Evolutionary conservation across 1,284 basidiomycete species (phyloP).

Genomic region (Heterobasidion irregulare): DNA sequence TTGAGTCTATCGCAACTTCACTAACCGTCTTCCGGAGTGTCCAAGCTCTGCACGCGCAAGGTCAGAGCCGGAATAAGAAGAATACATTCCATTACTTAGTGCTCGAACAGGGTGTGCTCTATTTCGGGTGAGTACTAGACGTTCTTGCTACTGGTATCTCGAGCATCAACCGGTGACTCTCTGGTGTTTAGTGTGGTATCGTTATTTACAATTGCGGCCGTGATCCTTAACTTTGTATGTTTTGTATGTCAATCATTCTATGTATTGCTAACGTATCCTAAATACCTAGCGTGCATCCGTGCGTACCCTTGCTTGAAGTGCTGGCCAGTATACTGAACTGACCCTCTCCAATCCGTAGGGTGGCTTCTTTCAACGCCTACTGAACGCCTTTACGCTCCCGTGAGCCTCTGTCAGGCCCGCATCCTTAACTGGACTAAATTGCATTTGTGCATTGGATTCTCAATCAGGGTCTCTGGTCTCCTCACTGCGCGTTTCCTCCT

Average conservation of each 20-base stretch:
- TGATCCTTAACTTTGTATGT: slow-evolving; percentile 22
- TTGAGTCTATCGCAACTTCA: slow-evolving; percentile 18
- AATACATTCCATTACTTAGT: slow-evolving; percentile 20
- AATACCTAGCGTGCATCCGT: background rate
- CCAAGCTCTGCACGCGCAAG: slow-evolving; percentile 17
- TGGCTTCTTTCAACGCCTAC: slow-evolving; percentile 21
- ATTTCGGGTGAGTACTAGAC: background rate
- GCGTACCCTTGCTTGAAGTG: background rate
- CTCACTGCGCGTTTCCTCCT: slow-evolving; percentile 26
- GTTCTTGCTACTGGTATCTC: background rate
- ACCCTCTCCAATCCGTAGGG: slow-evolving; percentile 6
- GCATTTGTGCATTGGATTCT: background rate
- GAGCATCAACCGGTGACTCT: slow-evolving; percentile 10
- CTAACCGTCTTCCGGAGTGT: slow-evolving; percentile 21
- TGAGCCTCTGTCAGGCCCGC: background rate
- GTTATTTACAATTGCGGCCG: slow-evolving; percentile 19
- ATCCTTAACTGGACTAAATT: background rate
- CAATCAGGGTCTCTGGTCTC: slow-evolving; percentile 22
- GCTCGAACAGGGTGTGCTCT: slow-evolving; percentile 21
- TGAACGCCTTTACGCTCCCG: slow-evolving; percentile 23
- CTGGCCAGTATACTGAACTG: background rate
- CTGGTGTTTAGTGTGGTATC: slow-evolving; percentile 23
- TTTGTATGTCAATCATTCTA: background rate
- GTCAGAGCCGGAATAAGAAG: slow-evolving; percentile 12
- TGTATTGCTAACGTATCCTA: no score